These are phyloP conservation scores for Spergularia marina DNA, from an alignment of 148 eudicot genomes.

Conservation along the genomic window DNA sequence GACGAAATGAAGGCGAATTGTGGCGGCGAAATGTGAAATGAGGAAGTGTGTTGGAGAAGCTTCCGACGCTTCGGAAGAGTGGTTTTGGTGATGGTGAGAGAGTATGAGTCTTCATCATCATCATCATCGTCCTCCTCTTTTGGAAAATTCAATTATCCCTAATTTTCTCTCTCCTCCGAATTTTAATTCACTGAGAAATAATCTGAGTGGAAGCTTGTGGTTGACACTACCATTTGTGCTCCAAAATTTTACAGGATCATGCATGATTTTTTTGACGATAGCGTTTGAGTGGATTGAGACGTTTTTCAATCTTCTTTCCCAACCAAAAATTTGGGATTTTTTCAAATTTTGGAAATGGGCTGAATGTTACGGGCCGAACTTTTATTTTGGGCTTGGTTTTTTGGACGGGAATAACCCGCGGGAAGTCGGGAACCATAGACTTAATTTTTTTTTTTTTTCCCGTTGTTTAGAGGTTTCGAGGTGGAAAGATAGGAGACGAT, in stretches of 20 bases:
- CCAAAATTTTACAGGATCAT: neutral
- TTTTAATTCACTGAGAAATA: neutral
- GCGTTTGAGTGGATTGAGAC: slow-evolving; percentile 37
- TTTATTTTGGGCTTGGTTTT: too few relatives aligned
- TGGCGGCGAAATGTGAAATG: slow-evolving; percentile 10
- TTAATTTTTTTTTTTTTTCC: too few relatives aligned
- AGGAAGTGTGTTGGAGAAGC: slow-evolving; percentile 4
- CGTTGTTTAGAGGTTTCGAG: too few relatives aligned
- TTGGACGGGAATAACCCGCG: too few relatives aligned
- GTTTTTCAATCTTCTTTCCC: neutral
- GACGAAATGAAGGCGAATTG: slow-evolving; percentile 14
- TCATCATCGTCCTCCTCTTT: neutral
- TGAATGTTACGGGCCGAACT: neutral
- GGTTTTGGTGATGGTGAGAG: slow-evolving; percentile 13
- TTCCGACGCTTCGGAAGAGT: slow-evolving; percentile 5
- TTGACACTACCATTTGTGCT: slow-evolving; percentile 15
- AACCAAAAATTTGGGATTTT: too few relatives aligned
- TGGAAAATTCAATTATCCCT: neutral
- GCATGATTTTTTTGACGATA: slow-evolving; percentile 21
- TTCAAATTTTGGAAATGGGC: neutral
- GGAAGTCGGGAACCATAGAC: too few relatives aligned
- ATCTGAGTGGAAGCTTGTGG: neutral
- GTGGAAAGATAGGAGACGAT: too few relatives aligned
- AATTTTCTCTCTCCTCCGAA: neutral
- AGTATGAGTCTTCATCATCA: slow-evolving; percentile 17